Evolutionary conservation across 768 basidiomycete species (phyloP).

Genomic region (Ramaria sp.): DNA sequence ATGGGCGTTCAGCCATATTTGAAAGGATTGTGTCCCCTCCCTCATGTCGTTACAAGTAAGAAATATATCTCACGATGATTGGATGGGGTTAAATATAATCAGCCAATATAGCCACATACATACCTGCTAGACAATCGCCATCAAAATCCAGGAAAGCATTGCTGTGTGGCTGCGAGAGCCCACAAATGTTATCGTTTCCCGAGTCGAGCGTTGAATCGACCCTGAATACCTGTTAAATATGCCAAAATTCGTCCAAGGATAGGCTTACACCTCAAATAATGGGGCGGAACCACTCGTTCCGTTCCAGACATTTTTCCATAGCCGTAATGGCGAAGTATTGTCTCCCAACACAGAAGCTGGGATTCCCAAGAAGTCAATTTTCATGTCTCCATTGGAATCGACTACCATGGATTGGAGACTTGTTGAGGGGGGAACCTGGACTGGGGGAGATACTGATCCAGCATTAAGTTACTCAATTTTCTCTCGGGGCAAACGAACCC

Average conservation of each 20-base stretch:
- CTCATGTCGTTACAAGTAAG: slow-evolving; percentile 67
- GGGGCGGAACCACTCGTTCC: slow-evolving; percentile 36
- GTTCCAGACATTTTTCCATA: slow-evolving; percentile 81
- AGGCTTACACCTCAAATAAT: slow-evolving; percentile 58
- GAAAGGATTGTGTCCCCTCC: slow-evolving; percentile 50
- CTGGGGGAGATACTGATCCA: slow-evolving; percentile 21
- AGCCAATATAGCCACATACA: slow-evolving; percentile 4
- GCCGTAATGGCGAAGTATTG: slow-evolving; percentile 33
- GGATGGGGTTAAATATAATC: background rate
- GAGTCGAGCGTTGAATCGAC: slow-evolving; percentile 40
- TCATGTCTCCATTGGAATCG: slow-evolving; percentile 82
- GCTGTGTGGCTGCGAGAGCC: slow-evolving; percentile 79
- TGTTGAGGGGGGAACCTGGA: slow-evolving; percentile 46
- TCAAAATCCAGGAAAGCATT: slow-evolving; percentile 91
- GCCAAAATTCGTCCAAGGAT: slow-evolving; percentile 2
- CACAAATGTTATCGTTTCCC: slow-evolving; percentile 48
- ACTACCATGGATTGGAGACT: slow-evolving; percentile 75
- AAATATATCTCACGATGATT: slow-evolving; percentile 57
- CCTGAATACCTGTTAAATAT: slow-evolving; percentile 23
- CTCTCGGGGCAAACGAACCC: slow-evolving; percentile 14
- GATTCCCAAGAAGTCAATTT: slow-evolving; percentile 76
- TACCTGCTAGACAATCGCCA: slow-evolving; percentile 94
- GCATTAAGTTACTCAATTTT: slow-evolving; percentile 15
- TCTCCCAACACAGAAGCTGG: slow-evolving; percentile 27
- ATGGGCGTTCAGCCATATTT: slow-evolving; percentile 84